phyloP scores from a whole-genome alignment of 148 eudicot species.

The Nyssa sinensis region DNA sequence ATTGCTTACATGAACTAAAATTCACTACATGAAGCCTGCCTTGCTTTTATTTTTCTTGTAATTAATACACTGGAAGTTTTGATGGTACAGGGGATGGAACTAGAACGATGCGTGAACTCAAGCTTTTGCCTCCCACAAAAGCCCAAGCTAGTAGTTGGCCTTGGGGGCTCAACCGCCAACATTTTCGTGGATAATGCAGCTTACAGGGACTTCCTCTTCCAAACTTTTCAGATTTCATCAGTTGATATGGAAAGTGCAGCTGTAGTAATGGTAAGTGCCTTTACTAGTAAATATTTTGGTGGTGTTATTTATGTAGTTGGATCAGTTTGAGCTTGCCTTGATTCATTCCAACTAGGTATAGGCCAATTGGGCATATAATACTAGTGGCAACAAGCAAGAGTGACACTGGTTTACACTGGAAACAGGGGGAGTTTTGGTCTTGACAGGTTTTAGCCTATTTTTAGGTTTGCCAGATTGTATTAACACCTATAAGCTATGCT shows the following conservation, averaged over 20 bases:
- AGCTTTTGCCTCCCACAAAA: slow-evolving; percentile 15
- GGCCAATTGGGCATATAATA: too few relatives aligned
- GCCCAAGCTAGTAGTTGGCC: slow-evolving; percentile 27
- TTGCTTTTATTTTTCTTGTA: not conserved
- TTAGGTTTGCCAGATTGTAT: too few relatives aligned
- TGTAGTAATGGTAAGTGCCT: slow-evolving; percentile 21
- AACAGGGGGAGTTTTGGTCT: too few relatives aligned
- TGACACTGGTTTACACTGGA: too few relatives aligned
- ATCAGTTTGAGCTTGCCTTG: too few relatives aligned
- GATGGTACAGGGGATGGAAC: slow-evolving; percentile 19
- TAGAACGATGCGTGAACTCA: slow-evolving; percentile 22
- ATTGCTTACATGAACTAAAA: too few relatives aligned
- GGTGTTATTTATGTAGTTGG: too few relatives aligned
- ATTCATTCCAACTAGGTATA: too few relatives aligned
- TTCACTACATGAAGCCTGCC: not conserved
- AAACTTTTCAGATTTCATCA: slow-evolving; percentile 23
- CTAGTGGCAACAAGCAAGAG: too few relatives aligned
- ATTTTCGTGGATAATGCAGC: slow-evolving; percentile 33
- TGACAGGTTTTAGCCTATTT: too few relatives aligned
- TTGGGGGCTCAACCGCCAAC: slow-evolving; percentile 24
- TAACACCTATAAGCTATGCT: too few relatives aligned
- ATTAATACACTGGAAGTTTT: not conserved
- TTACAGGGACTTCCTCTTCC: slow-evolving; percentile 24
- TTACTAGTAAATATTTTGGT: not conserved
- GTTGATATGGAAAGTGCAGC: slow-evolving; percentile 32